Evolutionary conservation across 2,329 filamentous ascomycete genomes (phyloP).

Genomic region (Bipolaris bicolor): DNA sequence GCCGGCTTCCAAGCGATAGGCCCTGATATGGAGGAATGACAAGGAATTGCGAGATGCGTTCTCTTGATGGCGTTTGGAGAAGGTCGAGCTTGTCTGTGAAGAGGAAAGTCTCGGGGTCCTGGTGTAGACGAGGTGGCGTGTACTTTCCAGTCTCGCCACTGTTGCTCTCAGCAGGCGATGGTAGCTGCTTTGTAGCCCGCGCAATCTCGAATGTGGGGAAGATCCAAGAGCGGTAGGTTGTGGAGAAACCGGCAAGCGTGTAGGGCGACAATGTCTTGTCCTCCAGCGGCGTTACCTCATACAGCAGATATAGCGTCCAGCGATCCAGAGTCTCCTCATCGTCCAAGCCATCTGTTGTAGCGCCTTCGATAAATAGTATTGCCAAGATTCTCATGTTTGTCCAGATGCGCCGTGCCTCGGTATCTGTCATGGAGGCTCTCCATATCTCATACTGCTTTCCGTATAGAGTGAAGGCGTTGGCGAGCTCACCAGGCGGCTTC

Average conservation of each 20-base stretch:
- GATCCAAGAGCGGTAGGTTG: constrained; percentile 84
- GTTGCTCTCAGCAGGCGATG: constrained; percentile 36
- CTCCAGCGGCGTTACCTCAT: constrained; percentile 44
- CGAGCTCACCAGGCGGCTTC: constrained; percentile 76
- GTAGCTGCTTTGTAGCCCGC: constrained; percentile 44
- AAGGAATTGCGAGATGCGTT: constrained; percentile 91
- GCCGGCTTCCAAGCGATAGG: constrained; percentile 75
- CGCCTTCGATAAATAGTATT: constrained; percentile 90
- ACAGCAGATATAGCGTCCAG: constrained; percentile 89
- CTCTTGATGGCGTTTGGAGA: constrained; percentile 72
- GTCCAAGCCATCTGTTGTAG: constrained; percentile 75
- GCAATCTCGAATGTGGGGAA: constrained; percentile 57
- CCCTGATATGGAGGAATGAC: constrained; percentile 87
- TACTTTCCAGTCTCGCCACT: constrained; percentile 52
- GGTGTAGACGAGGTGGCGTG: constrained; percentile 31
- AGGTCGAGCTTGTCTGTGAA: constrained; percentile 49
- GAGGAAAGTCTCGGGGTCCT: constrained; percentile 39
- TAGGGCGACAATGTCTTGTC: constrained; percentile 57
- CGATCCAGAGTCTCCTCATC: constrained; percentile 74
- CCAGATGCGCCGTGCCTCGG: constrained; percentile 72
- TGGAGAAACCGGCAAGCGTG: constrained; percentile 85
- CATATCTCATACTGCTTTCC: constrained; percentile 81
- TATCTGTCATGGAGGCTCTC: constrained; percentile 75
- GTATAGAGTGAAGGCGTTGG: constrained; percentile 67
- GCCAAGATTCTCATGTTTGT: constrained; percentile 83